Percentiles rank a stretch among this genome's conserved stretches.
These are phyloP conservation scores for Penicillium tannophilum DNA, from an alignment of 495 filamentous ascomycete genomes.

Conservation along the genomic window DNA sequence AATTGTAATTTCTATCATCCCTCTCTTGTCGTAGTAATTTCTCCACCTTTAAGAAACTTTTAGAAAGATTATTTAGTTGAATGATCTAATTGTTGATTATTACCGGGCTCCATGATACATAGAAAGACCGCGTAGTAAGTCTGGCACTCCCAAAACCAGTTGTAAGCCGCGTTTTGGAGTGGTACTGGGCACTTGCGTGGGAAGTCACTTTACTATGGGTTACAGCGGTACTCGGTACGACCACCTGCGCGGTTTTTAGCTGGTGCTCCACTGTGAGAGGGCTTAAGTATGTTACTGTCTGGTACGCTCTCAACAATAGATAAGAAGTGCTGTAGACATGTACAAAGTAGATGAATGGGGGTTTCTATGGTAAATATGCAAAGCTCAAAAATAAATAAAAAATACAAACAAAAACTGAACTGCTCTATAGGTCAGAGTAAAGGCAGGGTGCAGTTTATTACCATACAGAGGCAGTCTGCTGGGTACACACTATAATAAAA, in stretches of 20 bases:
- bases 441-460: neutral
- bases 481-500: slow-evolving; percentile 1
- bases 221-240: slow-evolving; percentile 26
- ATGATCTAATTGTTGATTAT: neutral
- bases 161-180: slow-evolving; percentile 6
- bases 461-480: neutral
- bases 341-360: too few relatives aligned
- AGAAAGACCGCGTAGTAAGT: neutral
- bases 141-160: neutral
- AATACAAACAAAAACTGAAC: neutral
- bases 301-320: slow-evolving; percentile 1
- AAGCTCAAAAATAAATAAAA: neutral
- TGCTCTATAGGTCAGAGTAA: neutral
- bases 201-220: slow-evolving; percentile 19
- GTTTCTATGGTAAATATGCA: neutral
- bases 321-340: neutral
- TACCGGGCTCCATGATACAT: neutral
- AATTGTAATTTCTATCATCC: neutral
- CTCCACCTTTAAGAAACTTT: too few relatives aligned
- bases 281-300: slow-evolving; percentile 23
- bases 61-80: neutral
- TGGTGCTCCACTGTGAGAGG: slow-evolving; percentile 24
- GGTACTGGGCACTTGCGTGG: slow-evolving; percentile 20
- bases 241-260: slow-evolving; percentile 27
- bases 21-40: neutral